phyloP scores from a whole-genome alignment of 305 asterid genomes.

The Solanum hybrid region DNA sequence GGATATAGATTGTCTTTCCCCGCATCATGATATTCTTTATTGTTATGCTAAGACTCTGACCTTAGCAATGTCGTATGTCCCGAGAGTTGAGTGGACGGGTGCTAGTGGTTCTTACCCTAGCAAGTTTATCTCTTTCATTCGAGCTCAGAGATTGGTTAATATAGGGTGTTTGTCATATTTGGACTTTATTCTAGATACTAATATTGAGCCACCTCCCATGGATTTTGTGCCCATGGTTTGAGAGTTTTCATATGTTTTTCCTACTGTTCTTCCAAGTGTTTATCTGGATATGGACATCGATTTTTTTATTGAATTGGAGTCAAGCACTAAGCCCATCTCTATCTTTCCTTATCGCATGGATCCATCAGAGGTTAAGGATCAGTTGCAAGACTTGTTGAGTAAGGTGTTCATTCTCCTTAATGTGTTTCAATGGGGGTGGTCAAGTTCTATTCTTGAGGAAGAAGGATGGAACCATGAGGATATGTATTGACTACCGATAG shows the following conservation, averaged over 20 bases:
- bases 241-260: neutral
- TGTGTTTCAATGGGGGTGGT: neutral
- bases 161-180: neutral
- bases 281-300: neutral
- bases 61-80: neutral
- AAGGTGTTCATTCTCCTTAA: neutral
- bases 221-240: neutral
- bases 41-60: neutral
- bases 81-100: neutral
- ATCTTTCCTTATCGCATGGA: neutral
- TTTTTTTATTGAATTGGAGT: no score
- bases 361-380: neutral
- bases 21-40: neutral
- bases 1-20: neutral
- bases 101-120: neutral
- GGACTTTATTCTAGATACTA: neutral
- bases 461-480: neutral
- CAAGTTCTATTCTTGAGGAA: neutral
- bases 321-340: neutral
- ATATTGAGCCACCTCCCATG: neutral
- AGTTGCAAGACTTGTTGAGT: no score
- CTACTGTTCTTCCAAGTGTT: neutral
- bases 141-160: neutral
- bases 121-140: no score
- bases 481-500: neutral